Evolutionary conservation across 2,329 filamentous ascomycete species (phyloP), one percentile per base, ranked within the genome.

Genomic region (Aspergillus phoenicis): DNA sequence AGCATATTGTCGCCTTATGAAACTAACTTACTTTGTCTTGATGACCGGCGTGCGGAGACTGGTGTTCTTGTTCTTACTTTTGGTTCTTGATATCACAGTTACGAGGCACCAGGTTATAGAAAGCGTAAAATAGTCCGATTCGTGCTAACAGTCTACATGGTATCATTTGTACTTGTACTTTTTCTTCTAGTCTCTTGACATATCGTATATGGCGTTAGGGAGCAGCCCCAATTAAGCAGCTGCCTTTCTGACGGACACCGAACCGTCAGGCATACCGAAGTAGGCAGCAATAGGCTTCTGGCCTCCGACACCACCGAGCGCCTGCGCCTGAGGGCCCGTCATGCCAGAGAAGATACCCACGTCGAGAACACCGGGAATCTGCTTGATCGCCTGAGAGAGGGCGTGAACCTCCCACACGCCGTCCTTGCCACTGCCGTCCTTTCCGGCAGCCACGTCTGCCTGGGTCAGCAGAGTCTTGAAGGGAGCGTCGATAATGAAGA

Each of bases 261-360:
- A 82, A 3, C 91, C 91, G 71, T 91, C 90, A 48, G 89, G 85
- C 87, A 95, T 91, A 38, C 95, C 95, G 78, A 98, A 99, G 80
- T 98, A 99, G 24, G 92, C 93, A 28, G 93, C 93, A 11, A 97
- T 85, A 0, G 95, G 95, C 80, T 94, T 96, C 80, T 97, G 92
- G 0, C 91, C 93, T 52, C 90, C 89, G 52, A 87, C 78, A 57
- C 83, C 81, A 65, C 87, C 83, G 61, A 84, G 81, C 58, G 84
- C 81, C 45, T 84, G 85, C 62, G 87, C 85, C 75, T 96, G 83
- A 15, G 86, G 81, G 0, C 94, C 94, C 62, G 94, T 93, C 70
- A 88, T 74, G 3, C 94, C 94, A 45, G 88, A 86, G 81, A 99
- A 99, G 49, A 99, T 84, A 13, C 95, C 95, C 28, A 96, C 93